A percentile compares a stretch with the other conserved stretches of the same genome.
Evolutionary conservation across 306 rosid genomes (phyloP).

Genomic region (Pachyrhizus erosus): DNA sequence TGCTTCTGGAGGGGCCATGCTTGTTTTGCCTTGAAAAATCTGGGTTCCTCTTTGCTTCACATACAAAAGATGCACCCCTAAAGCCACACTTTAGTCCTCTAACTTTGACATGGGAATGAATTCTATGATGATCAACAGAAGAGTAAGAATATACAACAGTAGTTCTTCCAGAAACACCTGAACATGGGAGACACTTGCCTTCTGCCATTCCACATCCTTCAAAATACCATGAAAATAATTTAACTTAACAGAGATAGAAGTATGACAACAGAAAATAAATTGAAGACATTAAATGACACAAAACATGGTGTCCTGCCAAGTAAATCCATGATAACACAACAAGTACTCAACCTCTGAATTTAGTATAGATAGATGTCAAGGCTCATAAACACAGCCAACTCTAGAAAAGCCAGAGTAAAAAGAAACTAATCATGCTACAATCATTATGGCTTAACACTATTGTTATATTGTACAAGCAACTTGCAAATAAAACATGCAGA

Average conservation of each 20-base stretch:
- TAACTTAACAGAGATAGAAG: background rate
- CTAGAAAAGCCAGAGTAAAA: conserved; percentile 19
- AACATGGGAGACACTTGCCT: conserved; percentile 64
- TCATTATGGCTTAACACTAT: conserved; percentile 9
- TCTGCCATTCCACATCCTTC: conserved; percentile 74
- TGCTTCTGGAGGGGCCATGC: conserved; percentile 64
- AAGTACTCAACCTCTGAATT: background rate
- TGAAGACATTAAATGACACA: background rate
- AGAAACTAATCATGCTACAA: conserved; percentile 18
- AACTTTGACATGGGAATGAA: conserved; percentile 58
- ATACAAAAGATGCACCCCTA: conserved; percentile 55
- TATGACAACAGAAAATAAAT: background rate
- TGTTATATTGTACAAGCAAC: conserved; percentile 10
- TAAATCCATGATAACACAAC: conserved; percentile 6
- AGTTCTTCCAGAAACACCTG: conserved; percentile 67
- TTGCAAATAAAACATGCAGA: conserved; percentile 11
- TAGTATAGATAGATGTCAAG: background rate
- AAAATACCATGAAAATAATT: conserved; percentile 32
- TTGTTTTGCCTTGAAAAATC: conserved; percentile 83
- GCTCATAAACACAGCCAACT: background rate
- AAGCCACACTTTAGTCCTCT: conserved; percentile 55
- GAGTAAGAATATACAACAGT: conserved; percentile 54
- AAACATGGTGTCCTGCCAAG: background rate
- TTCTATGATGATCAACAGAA: conserved; percentile 49
- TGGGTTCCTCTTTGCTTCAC: conserved; percentile 75